Evolutionary conservation across 345 rosid species (phyloP), one percentile per base, ranked within the genome.

Genomic region (Eucalyptus fibrosa): DNA sequence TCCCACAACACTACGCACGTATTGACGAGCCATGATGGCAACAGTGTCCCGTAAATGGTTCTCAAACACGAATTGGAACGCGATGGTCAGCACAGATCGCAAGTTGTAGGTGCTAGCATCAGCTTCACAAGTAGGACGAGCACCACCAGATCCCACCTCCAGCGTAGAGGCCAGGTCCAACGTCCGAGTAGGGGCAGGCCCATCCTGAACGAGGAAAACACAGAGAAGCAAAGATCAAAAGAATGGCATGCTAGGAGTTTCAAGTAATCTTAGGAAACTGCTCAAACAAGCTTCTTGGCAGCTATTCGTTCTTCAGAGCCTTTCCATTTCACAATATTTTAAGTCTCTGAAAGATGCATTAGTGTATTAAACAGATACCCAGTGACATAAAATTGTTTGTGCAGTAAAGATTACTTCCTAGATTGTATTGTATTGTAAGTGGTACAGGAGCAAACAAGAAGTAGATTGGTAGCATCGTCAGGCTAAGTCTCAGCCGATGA

Each of bases 1-100:
- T 18, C 97, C 98, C 80, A 97, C 97, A 51, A 97, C 94, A 92
- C 96, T 94, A 9, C 98, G 95, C 69, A 97, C 96, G 50, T 97
- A 97, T 87, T 97, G 99, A 60, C 98, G 98, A 72, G 99, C 99
- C 99, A 97, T 97, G 40, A 96, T 94, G 87, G 99, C 99, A 87
- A 97, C 99, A 87, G 91, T 96, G 90, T 97, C 99, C 89, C 93
- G 95, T 88, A 95, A 55, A 90, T 97, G 98, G 92, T 93, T 95
- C 94, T 97, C 99, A 87, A 94, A 97, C 62, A 94, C 92, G 88
- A 97, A 97, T 80, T 97, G 99, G 94, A 97, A 97, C 15, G 99
- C 99, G 50, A 97, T 95, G 62, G 99, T 97, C 91, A 97, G 89
- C 44, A 97, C 99, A 17, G 98, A 97, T 92, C 99, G 94, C 53